phyloP scores from a whole-genome alignment of 345 rosid genomes.

The Passiflora organensis region DNA sequence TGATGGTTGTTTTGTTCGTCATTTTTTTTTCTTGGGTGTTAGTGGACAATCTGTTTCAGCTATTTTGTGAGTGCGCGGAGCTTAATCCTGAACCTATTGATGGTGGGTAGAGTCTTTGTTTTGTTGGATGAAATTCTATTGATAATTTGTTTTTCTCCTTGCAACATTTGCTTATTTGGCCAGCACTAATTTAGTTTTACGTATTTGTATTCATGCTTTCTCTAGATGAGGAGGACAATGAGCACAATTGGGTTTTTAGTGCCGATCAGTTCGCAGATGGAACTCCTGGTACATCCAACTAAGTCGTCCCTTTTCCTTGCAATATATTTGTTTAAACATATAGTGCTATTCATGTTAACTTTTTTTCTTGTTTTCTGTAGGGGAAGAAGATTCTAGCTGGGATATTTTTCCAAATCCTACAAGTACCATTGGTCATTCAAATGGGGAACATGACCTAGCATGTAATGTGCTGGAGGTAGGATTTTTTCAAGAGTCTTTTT shows the following conservation, averaged over 20 bases:
- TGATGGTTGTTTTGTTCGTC: constrained; percentile 2
- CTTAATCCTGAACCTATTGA: constrained; percentile 85
- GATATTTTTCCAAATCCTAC: constrained; percentile 41
- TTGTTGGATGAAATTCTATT: neutral
- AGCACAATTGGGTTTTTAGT: constrained; percentile 71
- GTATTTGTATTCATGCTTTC: neutral
- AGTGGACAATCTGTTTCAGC: constrained; percentile 86
- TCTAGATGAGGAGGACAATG: constrained; percentile 45
- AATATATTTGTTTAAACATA: neutral
- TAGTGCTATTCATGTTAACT: neutral
- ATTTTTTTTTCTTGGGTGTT: constrained; percentile 3
- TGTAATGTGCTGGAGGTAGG: constrained; percentile 68
- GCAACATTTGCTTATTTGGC: neutral
- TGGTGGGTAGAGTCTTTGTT: constrained; percentile 38
- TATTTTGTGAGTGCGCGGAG: constrained; percentile 88
- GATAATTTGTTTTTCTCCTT: neutral
- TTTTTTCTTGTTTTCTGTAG: constrained; percentile 23
- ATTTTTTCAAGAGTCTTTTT: neutral
- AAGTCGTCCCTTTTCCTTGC: neutral
- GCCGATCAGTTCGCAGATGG: constrained; percentile 62
- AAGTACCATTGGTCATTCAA: constrained; percentile 73
- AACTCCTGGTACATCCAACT: constrained; percentile 35
- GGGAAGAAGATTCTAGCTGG: constrained; percentile 57
- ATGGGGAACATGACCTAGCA: constrained; percentile 65
- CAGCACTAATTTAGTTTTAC: neutral